These are phyloP conservation scores for Lepiota venenata DNA, from an alignment of 768 basidiomycete genomes.

Conservation along the genomic window DNA sequence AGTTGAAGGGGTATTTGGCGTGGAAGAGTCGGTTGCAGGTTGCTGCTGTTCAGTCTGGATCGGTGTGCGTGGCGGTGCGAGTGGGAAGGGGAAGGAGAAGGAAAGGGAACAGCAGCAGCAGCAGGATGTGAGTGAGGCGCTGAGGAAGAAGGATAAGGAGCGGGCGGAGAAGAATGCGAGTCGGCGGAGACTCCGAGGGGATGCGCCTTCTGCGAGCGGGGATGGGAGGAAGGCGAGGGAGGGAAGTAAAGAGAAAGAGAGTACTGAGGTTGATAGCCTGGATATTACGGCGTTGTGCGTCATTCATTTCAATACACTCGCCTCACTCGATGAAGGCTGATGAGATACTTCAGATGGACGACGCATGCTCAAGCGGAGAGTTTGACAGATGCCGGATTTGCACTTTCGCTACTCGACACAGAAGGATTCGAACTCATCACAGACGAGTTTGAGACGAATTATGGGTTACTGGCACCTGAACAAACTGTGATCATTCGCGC, in stretches of 20 bases:
- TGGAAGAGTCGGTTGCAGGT: conserved; percentile 64
- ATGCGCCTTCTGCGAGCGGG: conserved; percentile 39
- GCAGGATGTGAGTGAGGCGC: conserved; percentile 59
- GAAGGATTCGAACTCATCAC: conserved; percentile 26
- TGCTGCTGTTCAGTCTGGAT: not conserved
- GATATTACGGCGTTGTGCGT: conserved; percentile 29
- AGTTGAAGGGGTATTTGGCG: conserved; percentile 68
- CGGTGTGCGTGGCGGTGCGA: conserved; percentile 22
- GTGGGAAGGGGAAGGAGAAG: conserved; percentile 21
- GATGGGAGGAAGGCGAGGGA: conserved; percentile 14
- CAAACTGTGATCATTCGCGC: conserved; percentile 83
- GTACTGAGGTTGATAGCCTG: conserved; percentile 39
- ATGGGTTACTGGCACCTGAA: conserved; percentile 74
- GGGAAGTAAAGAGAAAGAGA: conserved; percentile 15
- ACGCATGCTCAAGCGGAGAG: conserved; percentile 2
- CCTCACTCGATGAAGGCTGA: not conserved
- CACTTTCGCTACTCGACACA: conserved; percentile 34
- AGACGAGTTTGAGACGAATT: conserved; percentile 69
- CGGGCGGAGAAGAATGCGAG: conserved; percentile 55
- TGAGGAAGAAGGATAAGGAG: conserved; percentile 74
- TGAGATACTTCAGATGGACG: not conserved
- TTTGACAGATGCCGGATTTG: conserved; percentile 22
- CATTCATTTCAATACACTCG: not conserved
- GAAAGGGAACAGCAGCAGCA: too few relatives aligned
- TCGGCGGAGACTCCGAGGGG: conserved; percentile 75